A percentile compares a stretch with the other conserved stretches of the same genome.
These are phyloP conservation scores for Betula pendula DNA, from an alignment of 306 rosid species.

Conservation along the genomic window DNA sequence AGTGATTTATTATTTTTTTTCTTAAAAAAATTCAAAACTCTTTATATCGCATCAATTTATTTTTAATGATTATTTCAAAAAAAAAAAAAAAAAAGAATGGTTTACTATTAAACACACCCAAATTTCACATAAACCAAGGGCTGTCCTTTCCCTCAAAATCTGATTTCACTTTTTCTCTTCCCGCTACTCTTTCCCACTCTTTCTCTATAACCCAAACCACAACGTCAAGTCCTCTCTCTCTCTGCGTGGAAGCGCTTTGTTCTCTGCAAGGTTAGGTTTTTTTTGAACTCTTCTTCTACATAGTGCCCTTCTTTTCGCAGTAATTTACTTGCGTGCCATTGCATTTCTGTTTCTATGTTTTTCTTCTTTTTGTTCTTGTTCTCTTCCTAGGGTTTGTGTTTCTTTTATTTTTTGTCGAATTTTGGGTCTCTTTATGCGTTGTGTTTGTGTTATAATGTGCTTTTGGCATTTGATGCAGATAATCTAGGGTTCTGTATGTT, in stretches of 20 bases:
- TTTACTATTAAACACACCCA: too few species aligned
- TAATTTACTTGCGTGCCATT: not conserved
- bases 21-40: too few species aligned
- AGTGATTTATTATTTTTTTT: too few species aligned
- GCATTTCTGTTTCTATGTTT: not conserved
- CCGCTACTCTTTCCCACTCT: slow-evolving; percentile 16
- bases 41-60: too few species aligned
- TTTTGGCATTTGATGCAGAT: not conserved
- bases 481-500: not conserved
- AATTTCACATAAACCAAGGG: slow-evolving; percentile 25
- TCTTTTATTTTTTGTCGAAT: too few species aligned
- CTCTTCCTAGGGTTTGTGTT: not conserved
- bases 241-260: not conserved
- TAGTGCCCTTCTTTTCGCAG: not conserved
- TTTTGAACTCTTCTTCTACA: not conserved
- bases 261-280: slow-evolving; percentile 14
- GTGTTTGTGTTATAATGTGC: not conserved
- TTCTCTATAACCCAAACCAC: not conserved
- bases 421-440: too few species aligned
- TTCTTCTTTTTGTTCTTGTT: not conserved
- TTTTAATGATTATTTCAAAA: too few species aligned
- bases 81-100: not conserved
- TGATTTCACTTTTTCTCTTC: not conserved
- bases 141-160: not conserved
- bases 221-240: not conserved